Percentiles rank a stretch among this genome's conserved stretches.
These are phyloP conservation scores for Pseudoturritis turrita DNA, from an alignment of 345 rosid species.

Conservation along the genomic window DNA sequence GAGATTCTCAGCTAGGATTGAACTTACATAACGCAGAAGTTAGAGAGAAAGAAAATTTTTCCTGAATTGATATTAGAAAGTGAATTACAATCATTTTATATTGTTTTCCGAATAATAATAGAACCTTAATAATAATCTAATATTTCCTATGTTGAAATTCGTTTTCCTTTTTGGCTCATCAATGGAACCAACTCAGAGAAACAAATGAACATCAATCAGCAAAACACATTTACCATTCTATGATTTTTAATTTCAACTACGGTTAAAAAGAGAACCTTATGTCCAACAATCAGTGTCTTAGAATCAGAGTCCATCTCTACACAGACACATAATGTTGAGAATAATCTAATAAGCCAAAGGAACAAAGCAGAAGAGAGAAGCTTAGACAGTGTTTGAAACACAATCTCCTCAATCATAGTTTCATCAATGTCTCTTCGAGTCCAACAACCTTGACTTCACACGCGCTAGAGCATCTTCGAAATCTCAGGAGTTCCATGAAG, in stretches of 20 bases:
- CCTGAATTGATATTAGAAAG: too few relatives aligned
- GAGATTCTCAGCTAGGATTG: too few relatives aligned
- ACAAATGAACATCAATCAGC: too few relatives aligned
- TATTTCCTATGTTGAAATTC: too few relatives aligned
- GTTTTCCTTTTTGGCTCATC: too few relatives aligned
- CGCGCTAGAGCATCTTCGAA: background rate
- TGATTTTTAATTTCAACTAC: too few relatives aligned
- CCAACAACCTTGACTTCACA: background rate
- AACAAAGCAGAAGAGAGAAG: background rate
- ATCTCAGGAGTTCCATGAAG: background rate
- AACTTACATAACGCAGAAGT: background rate
- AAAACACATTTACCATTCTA: too few relatives aligned
- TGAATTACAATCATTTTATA: too few relatives aligned
- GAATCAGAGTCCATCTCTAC: background rate
- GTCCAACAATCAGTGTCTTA: background rate
- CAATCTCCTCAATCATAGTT: background rate
- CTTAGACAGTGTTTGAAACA: background rate
- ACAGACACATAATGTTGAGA: background rate
- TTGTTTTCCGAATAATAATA: too few relatives aligned
- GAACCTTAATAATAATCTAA: too few relatives aligned
- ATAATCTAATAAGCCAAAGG: background rate
- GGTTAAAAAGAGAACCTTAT: background rate
- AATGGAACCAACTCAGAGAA: too few relatives aligned
- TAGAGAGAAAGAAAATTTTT: background rate
- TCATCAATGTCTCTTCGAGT: background rate